Base-by-base conservation (phyloP, 352 stramenopile species). In the Globisporangium orthogonon region DNA sequence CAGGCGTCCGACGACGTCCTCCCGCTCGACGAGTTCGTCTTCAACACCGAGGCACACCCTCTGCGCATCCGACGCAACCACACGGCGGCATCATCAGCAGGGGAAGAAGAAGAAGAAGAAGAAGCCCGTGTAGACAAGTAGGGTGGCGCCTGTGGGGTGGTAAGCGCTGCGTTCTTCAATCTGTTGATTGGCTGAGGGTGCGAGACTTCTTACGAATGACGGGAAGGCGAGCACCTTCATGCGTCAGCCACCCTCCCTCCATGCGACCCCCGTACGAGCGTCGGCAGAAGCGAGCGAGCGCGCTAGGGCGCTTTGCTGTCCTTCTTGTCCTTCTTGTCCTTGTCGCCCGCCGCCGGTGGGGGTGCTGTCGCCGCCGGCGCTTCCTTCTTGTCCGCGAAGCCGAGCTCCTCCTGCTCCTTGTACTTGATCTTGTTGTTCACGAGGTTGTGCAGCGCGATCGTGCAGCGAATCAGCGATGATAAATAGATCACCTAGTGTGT, bases 401-500 rank as follows among this genome's bases (percentile, higher is more conserved):
- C 67, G 58, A 89, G 67, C 50, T 94, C 85, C 61, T 94, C 86
- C 45, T 79, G 74, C 70, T 95, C 83, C 61, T 86, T 86, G 85
- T 98, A 98, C 70, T 96, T 94, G 76, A 99, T 98, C 83, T 98
- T 99, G 87, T 99, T 99, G 75, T 97, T 97, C 63, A 99, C 95
- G 48, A 99, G 86, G 75, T 99, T 97, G 86, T 99, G 97, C 59
- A 99, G 71, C 28, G 97, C 97, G 63, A 99, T 98, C 39, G 98
- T 98, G 74, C 90, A 97, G 62, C 97, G 87, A 65, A 99, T 98
- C 48, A 99, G 74, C 47, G 94, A 89, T 62, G 91, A 97, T 72
- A 99, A 89, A 84, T 99, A 99, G 67, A 99, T 97, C 54, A 97
- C 94, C 86, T 95, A 17, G 65, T 17, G 18, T n/a, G 33, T 10